Percentiles rank a stretch among this genome's conserved stretches.
Conservation (phyloP, 768 basidiomycete species). For the Lactarius quietus region DNA sequence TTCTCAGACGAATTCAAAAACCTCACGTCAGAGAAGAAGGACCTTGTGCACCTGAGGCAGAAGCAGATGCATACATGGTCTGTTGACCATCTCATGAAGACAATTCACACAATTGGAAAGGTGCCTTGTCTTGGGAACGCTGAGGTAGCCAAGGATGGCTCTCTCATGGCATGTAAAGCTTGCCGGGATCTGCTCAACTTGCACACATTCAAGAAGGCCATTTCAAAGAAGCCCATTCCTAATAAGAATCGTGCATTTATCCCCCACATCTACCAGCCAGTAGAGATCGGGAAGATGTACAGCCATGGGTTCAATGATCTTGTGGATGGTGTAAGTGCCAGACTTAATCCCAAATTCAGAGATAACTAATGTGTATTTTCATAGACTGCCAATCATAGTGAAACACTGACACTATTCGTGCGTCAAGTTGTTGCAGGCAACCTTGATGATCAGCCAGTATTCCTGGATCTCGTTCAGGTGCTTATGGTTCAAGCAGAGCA, state of each 20-base stretch:
- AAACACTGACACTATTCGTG: conserved; percentile 16
- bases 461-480: conserved; percentile 34
- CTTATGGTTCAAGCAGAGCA: conserved; percentile 30
- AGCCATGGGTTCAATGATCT: neutral
- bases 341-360: too few relatives aligned
- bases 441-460: conserved; percentile 29
- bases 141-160: neutral
- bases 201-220: neutral
- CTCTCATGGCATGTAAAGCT: neutral
- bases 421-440: conserved; percentile 30
- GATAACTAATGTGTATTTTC: too few relatives aligned
- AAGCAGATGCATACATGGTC: neutral
- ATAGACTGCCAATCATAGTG: neutral
- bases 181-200: neutral
- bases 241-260: neutral
- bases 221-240: neutral
- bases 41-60: neutral
- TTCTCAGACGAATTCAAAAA: neutral
- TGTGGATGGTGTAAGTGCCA: neutral
- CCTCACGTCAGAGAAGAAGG: neutral
- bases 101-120: neutral
- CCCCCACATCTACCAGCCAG: neutral
- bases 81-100: neutral
- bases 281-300: neutral
- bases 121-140: neutral